Conservation (phyloP, 2,329 filamentous ascomycete species). For the Diplodia scrobiculata region DNA sequence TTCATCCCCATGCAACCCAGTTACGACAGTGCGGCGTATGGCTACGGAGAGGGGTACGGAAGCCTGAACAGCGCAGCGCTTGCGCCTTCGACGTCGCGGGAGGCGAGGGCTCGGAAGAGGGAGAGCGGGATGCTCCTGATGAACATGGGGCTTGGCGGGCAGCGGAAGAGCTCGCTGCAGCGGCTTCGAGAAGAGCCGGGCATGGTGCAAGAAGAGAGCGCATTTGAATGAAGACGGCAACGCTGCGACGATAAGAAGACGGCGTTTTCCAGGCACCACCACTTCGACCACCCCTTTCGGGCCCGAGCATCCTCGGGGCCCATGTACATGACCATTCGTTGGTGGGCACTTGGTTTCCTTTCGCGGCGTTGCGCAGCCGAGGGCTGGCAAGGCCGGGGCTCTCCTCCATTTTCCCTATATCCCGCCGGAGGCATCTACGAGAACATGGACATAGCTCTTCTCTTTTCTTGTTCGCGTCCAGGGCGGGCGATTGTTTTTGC, state of each 20-base stretch:
- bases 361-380: neutral
- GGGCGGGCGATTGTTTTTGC: neutral
- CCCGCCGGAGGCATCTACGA: conserved; percentile 9
- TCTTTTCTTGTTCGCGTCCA: neutral
- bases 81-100: conserved; percentile 32
- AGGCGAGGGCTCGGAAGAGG: conserved; percentile 41
- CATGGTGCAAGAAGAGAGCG: conserved; percentile 34
- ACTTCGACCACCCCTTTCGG: neutral
- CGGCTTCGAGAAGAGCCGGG: conserved; percentile 39
- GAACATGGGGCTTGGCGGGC: conserved; percentile 41
- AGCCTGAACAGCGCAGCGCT: conserved; percentile 42
- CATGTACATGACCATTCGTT: conserved; percentile 12
- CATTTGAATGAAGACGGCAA: conserved; percentile 20
- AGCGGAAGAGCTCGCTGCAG: conserved; percentile 44
- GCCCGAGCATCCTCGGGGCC: neutral
- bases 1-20: conserved; percentile 56
- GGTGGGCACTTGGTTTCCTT: neutral
- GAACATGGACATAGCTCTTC: conserved; percentile 19
- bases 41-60: conserved; percentile 38
- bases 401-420: neutral
- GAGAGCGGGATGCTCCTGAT: conserved; percentile 46
- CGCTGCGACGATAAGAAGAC: neutral
- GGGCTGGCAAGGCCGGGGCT: neutral
- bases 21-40: conserved; percentile 46
- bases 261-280: neutral